Evolutionary conservation across 2,329 filamentous ascomycete species (phyloP), one percentile per base, ranked within the genome.

Genomic region (Penicillium digitatum): DNA sequence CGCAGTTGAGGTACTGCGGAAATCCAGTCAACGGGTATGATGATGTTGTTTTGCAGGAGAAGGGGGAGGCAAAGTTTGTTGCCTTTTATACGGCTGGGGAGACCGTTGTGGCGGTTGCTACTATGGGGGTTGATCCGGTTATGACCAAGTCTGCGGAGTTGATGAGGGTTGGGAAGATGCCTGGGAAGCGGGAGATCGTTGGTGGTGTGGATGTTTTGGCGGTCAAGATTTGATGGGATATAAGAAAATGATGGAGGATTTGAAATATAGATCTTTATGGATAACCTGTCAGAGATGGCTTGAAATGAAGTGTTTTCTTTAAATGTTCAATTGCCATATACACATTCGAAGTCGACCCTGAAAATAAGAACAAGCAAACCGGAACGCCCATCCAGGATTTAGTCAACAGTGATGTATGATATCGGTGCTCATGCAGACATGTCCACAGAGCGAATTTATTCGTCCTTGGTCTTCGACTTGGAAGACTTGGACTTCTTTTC

Each of bases 1-100:
- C 86, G 6, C 94, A 99, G 76, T 75, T 99, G 66, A 84, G 94
- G 43, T 99, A 99, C 79, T 96, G 91, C 69, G 94, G 94, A 12
- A 94, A 93, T 76, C 90, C 92, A 0, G 76, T 79, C 0, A 82
- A 84, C 51, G 93, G 93, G 0, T 97, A 84, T 78, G 94, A 99
- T 69, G 91, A 95, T 64, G 69, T 96, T 5, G 81, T 97, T 1
- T 65, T 99, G 11, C 82, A 88, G 48, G 93, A 89, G 63, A 84
- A 87, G 0, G 86, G 86, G 4, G 84, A 92, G 68, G 84, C 83
- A 56, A 91, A 90, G 69, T 99, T 96, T 69, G 86, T 87, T 6
- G 93, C 90, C 0, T 99, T 89, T 75, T 99, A 96, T 71, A 87
- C 85, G 51, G 88, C 89, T 71, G 91, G 88, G 2, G 89, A 97